Conservation (phyloP, 441 rosid genomes). For the Isatis lusitanica region DNA sequence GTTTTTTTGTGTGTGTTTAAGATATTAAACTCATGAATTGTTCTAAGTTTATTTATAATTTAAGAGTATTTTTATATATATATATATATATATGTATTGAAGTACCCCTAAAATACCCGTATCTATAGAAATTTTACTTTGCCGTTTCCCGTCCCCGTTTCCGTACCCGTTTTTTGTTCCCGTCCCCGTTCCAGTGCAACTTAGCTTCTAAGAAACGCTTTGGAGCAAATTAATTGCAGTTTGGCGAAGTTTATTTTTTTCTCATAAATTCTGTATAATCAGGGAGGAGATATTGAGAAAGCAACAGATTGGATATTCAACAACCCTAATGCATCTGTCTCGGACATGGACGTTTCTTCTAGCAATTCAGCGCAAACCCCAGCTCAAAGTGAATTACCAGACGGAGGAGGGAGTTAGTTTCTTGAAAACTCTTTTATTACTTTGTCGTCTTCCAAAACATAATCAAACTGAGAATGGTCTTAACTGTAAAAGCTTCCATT, state of each 20-base stretch:
- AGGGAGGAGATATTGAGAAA: slow-evolving; percentile 92
- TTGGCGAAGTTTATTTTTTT: background rate
- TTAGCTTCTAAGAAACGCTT: background rate
- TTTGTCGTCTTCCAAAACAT: background rate
- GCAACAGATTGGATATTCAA: slow-evolving; percentile 99
- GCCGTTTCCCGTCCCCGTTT: too few relatives aligned
- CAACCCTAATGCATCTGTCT: slow-evolving; percentile 66
- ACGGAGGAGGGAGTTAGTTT: slow-evolving; percentile 91
- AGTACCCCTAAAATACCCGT: too few relatives aligned
- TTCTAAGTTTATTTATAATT: too few relatives aligned
- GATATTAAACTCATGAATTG: too few relatives aligned
- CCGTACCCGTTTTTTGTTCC: too few relatives aligned
- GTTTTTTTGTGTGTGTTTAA: too few relatives aligned
- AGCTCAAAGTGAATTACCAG: slow-evolving; percentile 55
- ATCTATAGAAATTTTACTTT: too few relatives aligned
- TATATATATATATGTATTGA: too few relatives aligned
- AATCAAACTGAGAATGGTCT: background rate
- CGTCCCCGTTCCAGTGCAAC: too few relatives aligned
- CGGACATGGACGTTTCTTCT: slow-evolving; percentile 79
- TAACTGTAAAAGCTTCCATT: background rate
- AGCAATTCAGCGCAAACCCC: slow-evolving; percentile 43
- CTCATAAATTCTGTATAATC: background rate
- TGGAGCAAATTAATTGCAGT: slow-evolving; percentile 3
- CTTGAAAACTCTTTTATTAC: slow-evolving; percentile 16
- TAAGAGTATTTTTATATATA: too few relatives aligned